Base-by-base conservation (phyloP, 371 early-diverging fungal species). In the Vittaforma corneae region DNA sequence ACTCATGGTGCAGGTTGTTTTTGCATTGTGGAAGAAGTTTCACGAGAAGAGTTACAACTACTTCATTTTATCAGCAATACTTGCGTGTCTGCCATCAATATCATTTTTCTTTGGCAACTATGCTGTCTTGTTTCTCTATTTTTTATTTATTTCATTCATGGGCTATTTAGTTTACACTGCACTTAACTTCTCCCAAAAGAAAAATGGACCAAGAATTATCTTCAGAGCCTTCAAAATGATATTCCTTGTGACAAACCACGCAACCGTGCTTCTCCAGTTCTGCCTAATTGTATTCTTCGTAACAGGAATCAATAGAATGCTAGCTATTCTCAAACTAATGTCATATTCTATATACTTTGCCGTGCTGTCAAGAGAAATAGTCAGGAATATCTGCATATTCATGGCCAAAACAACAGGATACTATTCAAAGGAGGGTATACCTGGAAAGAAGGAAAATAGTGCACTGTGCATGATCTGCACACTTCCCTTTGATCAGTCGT, bases 301-400 rank as follows among this genome's bases (percentile, higher is more conserved):
- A 26, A 29, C 57, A 37, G 28, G 32, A 1, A 11, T 37, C 0
- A 28, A 18, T 14, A 16, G 28, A 26, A 22, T 71, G 4, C 20
- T 35, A 1, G 24, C 20, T 14, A 32, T 29, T 33, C 55, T 74
- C 5, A 50, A 47, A 28, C 26, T 65, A 5, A 47, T 77, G 1
- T 9, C 73, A 28, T 70, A 70, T 51, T 48, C 53, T 35, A 53
- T 77, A 32, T 79, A 79, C 59, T 75, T 73, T 37, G 73, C 71
- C 22, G 68, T 79, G 1, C 44, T 79, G 1, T 67, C 65, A 47
- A 62, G 79, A 55, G 75, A 70, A 63, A 34, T 71, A 0, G 62
- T 75, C 14, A 58, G 72, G 9, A 59, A 71, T 40, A 40, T 77
- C 16, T 77, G 76, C 47, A 48, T 64, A 30, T 38, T 66, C 32